These are phyloP conservation scores for Diaporthe sp. DNA, from an alignment of 2,329 filamentous ascomycete species.

Conservation along the genomic window DNA sequence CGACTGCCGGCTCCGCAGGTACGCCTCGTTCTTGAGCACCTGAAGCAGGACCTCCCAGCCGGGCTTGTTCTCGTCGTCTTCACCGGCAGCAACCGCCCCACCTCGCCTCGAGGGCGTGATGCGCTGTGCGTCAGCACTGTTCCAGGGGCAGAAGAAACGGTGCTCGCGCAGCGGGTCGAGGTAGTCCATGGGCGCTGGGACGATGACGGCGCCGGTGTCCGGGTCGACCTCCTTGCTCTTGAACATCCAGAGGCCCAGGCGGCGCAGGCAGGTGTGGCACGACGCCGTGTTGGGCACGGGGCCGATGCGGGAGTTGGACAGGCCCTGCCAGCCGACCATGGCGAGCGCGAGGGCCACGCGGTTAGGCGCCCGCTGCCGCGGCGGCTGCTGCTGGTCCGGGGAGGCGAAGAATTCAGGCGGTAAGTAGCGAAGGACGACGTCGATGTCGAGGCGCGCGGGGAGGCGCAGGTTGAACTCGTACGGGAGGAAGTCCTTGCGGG, in stretches of 20 bases:
- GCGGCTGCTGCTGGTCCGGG: slow-evolving; percentile 35
- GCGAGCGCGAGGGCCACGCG: slow-evolving; percentile 77
- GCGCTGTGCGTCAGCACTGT: slow-evolving; percentile 74
- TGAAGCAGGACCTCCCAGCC: slow-evolving; percentile 70
- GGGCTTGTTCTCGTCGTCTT: slow-evolving; percentile 55
- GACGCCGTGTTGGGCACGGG: slow-evolving; percentile 80
- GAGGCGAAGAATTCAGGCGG: slow-evolving; percentile 68
- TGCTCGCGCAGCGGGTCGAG: slow-evolving; percentile 81
- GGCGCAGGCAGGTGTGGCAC: slow-evolving; percentile 88
- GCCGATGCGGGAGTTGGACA: slow-evolving; percentile 67
- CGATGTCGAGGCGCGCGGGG: slow-evolving; percentile 65
- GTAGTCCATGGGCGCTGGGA: slow-evolving; percentile 73
- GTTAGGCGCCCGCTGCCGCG: slow-evolving; percentile 59
- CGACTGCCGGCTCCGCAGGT: slow-evolving; percentile 59
- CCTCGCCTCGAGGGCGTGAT: slow-evolving; percentile 48
- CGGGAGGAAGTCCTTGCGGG: slow-evolving; percentile 68
- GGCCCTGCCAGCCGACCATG: slow-evolving; percentile 82
- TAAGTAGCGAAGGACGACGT: slow-evolving; percentile 64
- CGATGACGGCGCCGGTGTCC: slow-evolving; percentile 63
- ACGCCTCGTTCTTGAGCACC: slow-evolving; percentile 71
- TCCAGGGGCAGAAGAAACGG: slow-evolving; percentile 88
- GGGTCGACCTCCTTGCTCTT: slow-evolving; percentile 78
- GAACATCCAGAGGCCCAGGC: slow-evolving; percentile 95
- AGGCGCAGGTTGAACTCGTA: slow-evolving; percentile 74
- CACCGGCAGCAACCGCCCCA: slow-evolving; percentile 48